Evolutionary conservation across 1,139 yeast genomes (phyloP), one percentile per base, ranked within the genome.

Genomic region (Debaryomycetaceae sp.): DNA sequence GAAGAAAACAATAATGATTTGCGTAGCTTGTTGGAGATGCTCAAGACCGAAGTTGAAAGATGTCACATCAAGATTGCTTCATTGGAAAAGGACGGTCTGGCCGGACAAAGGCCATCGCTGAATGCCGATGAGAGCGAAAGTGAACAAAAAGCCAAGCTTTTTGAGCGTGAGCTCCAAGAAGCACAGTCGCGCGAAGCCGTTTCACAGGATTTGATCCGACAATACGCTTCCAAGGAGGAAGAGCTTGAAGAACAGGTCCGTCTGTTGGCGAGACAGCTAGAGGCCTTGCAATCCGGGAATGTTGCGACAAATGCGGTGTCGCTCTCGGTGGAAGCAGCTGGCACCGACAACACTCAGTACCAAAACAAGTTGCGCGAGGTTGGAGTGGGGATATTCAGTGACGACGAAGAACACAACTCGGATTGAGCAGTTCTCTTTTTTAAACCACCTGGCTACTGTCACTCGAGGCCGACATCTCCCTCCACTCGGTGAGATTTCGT

Each of bases 251-350:
- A 32, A 22, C 33, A 35, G 15, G 16, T 25, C 13, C 27, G 24
- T 25, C 34, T n/a, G 23, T 37, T 27, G 33, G 35, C 13, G 22
- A 21, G 20, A 14, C 16, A 13, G 22, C 11, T 30, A 11, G 10
- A 25, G 28, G 23, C 22, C 25, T 23, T 20, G 22, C 11, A 25
- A 25, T 20, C 14, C 14, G 11, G 10, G 8, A 24, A 24, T 32
- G 32, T 71, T 2, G 93, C 82, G 28, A 48, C 79, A 11, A 95
- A 85, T 44, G 94, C 82, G 33, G 53, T 83, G 37, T 71, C 83
- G 77, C 55, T 81, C 25, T 55, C 83, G 25, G 71, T 85, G 53
- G 66, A 79, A 11, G 93, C 81, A 26, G 56, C 81, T 45, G 92
- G 81, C 39, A 90, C 81, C 29, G 69, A 69, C 35, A 76, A 70